Evolutionary conservation across 2,329 filamentous ascomycete genomes (phyloP).

Genomic region (Colletotrichum tamarilloi): DNA sequence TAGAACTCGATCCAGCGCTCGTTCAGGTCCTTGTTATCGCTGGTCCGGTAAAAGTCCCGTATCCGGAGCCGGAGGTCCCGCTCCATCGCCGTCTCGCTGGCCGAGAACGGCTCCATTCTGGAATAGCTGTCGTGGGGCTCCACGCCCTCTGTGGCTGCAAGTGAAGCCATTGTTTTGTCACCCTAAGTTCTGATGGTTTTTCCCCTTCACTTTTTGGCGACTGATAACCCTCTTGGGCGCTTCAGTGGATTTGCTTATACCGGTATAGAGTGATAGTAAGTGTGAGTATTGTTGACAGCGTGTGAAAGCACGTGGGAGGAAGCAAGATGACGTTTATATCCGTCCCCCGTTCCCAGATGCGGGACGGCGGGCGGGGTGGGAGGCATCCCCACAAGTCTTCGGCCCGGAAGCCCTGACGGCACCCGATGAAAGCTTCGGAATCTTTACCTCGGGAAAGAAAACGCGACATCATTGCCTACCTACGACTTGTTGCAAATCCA

Average conservation of each 20-base stretch:
- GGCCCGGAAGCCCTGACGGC: slow-evolving; percentile 18
- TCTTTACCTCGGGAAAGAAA: neutral
- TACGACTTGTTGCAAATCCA: no score
- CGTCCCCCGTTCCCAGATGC: neutral
- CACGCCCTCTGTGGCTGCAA: slow-evolving; percentile 23
- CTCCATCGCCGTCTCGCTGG: slow-evolving; percentile 28
- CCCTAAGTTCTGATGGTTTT: no score
- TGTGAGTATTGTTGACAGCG: no score
- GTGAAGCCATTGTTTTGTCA: no score
- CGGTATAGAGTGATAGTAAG: no score
- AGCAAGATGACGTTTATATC: slow-evolving; percentile 15
- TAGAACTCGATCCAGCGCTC: slow-evolving; percentile 32
- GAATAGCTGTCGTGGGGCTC: slow-evolving; percentile 34
- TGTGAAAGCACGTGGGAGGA: neutral
- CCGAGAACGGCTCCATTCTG: slow-evolving; percentile 29
- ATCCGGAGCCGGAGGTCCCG: slow-evolving; percentile 35
- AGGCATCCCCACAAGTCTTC: slow-evolving; percentile 3
- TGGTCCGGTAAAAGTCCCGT: slow-evolving; percentile 34
- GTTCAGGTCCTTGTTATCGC: slow-evolving; percentile 24
- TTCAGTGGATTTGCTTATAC: no score
- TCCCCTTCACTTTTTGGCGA: no score
- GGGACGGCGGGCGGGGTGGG: neutral
- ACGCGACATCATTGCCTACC: neutral
- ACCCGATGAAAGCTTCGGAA: slow-evolving; percentile 18
- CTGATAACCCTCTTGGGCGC: no score